phyloP scores from a whole-genome alignment of 1,139 yeast genomes.

The Magnusiomyces paraingens region DNA sequence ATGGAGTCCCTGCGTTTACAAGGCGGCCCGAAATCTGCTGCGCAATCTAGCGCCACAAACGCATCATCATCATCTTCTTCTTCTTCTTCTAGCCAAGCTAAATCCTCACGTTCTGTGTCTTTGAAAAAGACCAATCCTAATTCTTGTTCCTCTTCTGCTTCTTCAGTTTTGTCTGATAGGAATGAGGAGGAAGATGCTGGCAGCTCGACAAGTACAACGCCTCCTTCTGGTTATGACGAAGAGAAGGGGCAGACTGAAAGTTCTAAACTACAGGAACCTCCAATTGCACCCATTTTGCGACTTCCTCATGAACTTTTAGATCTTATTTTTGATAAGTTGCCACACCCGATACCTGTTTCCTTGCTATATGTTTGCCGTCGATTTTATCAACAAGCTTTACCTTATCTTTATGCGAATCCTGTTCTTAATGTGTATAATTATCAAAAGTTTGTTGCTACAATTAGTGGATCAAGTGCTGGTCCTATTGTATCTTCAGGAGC shows the following conservation, averaged over 20 bases:
- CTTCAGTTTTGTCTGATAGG: background rate
- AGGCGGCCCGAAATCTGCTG: conserved; percentile 15
- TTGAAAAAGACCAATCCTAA: too few species aligned
- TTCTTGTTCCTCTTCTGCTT: background rate
- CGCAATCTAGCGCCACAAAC: background rate
- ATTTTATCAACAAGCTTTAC: conserved; percentile 55
- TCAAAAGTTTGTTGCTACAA: conserved; percentile 61
- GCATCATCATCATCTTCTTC: too few species aligned
- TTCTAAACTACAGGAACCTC: conserved; percentile 11
- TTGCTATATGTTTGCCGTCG: conserved; percentile 54
- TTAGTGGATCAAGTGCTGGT: conserved; percentile 29
- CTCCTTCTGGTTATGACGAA: background rate
- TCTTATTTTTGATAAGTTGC: conserved; percentile 43
- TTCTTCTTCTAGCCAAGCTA: too few species aligned
- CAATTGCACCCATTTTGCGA: conserved; percentile 20
- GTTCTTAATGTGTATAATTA: conserved; percentile 60
- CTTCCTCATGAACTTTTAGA: conserved; percentile 59
- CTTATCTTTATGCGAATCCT: conserved; percentile 61
- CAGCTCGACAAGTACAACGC: conserved; percentile 8
- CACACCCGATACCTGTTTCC: conserved; percentile 37
- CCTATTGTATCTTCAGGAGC: background rate
- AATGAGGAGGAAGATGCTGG: background rate
- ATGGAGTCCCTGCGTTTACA: conserved; percentile 24
- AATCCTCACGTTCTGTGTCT: too few species aligned
- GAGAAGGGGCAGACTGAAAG: background rate